Conservation (phyloP, 1,284 basidiomycete genomes). For the Volvariella surrecta region DNA sequence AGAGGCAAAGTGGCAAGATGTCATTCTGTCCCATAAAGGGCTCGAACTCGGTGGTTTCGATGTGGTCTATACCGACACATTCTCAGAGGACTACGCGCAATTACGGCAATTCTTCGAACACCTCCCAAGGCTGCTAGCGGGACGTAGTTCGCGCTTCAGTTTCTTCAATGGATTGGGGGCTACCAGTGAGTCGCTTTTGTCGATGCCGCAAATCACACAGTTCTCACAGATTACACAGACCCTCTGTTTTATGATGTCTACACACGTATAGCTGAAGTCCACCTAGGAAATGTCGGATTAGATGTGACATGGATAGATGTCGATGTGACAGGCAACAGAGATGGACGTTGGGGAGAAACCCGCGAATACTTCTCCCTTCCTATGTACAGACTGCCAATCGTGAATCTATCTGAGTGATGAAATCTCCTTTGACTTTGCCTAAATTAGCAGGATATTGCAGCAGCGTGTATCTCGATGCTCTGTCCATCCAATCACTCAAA, state of each 20-base stretch:
- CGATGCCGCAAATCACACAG: conserved; percentile 4
- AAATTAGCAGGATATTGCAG: too few species aligned
- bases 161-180: conserved; percentile 98
- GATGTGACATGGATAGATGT: conserved; percentile 70
- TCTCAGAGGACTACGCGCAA: conserved; percentile 82
- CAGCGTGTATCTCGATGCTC: too few species aligned
- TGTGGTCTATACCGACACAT: conserved; percentile 92
- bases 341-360: conserved; percentile 58
- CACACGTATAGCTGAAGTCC: conserved; percentile 78
- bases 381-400: conserved; percentile 57
- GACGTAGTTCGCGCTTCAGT: conserved; percentile 75
- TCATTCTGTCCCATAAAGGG: conserved; percentile 49
- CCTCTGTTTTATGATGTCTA: conserved; percentile 89
- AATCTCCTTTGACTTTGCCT: too few species aligned
- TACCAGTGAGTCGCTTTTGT: conserved; percentile 56
- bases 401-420: conserved; percentile 20
- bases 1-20: conserved; percentile 93
- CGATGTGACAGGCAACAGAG: conserved; percentile 40
- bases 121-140: conserved; percentile 75
- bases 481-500: too few species aligned
- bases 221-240: conserved; percentile 36
- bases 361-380: conserved; percentile 67
- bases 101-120: conserved; percentile 80
- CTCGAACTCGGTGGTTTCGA: conserved; percentile 70
- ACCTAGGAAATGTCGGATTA: conserved; percentile 77